These are phyloP conservation scores for Cladosporium sp. DNA, from an alignment of 2,329 filamentous ascomycete species.

Conservation along the genomic window DNA sequence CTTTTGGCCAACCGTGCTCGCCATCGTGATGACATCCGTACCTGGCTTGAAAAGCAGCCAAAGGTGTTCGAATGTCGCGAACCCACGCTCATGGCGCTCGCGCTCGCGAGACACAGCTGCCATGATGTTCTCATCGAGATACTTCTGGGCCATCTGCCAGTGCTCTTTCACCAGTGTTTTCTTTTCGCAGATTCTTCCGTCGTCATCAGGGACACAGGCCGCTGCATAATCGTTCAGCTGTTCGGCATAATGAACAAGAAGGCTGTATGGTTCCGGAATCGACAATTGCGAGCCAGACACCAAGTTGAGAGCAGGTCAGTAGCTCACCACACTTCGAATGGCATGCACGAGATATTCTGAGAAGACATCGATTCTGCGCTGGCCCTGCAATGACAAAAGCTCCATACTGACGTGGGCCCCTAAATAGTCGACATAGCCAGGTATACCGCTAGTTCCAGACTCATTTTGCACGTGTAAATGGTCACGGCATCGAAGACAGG, in stretches of 20 bases:
- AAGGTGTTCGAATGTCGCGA: neutral
- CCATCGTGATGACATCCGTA: neutral
- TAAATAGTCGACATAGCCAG: too few species aligned
- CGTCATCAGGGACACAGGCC: too few species aligned
- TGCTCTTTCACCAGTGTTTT: neutral
- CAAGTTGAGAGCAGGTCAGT: neutral
- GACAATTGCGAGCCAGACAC: too few species aligned
- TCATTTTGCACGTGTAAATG: too few species aligned
- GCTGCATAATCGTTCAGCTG: neutral
- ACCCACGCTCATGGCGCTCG: neutral
- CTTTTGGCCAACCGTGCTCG: neutral
- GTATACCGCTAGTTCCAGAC: too few species aligned
- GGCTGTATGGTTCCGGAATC: neutral
- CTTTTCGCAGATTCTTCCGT: too few species aligned
- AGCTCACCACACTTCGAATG: neutral
- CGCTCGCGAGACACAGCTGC: neutral
- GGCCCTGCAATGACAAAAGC: neutral
- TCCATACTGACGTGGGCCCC: too few species aligned
- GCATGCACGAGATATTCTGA: neutral
- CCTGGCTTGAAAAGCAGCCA: constrained; percentile 3
- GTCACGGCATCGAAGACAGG: too few species aligned
- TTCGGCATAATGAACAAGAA: neutral
- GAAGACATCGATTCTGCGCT: neutral
- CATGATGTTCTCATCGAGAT: neutral
- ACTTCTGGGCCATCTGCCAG: neutral